Percentiles rank a stretch among this genome's conserved stretches.
These are phyloP conservation scores for Bipolaris oryzae DNA, from an alignment of 2,329 filamentous ascomycete species.

Conservation along the genomic window DNA sequence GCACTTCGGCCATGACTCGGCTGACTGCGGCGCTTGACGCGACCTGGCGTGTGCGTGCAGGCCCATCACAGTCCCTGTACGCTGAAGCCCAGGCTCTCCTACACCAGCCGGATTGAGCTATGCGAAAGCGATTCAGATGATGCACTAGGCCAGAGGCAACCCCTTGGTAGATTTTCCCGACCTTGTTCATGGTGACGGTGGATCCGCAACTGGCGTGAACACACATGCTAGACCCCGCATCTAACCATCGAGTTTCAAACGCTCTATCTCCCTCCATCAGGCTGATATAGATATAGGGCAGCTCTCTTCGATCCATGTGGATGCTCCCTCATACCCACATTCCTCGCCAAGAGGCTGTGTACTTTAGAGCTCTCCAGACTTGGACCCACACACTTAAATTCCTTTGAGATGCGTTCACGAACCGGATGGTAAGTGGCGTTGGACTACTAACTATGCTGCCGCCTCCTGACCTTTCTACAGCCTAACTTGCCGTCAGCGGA, in stretches of 20 bases:
- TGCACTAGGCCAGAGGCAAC: conserved; percentile 36
- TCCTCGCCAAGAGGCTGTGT: conserved; percentile 28
- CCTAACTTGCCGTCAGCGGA: conserved; percentile 63
- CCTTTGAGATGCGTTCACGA: conserved; percentile 46
- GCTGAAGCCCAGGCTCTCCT: conserved; percentile 21
- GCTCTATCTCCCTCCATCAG: conserved; percentile 31
- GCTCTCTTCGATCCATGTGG: conserved; percentile 32
- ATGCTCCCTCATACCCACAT: conserved; percentile 31
- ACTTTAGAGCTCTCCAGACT: conserved; percentile 16
- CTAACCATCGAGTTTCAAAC: conserved; percentile 29
- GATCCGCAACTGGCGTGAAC: conserved; percentile 42
- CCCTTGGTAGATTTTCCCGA: conserved; percentile 30
- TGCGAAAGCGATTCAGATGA: conserved; percentile 38
- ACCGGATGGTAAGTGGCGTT: conserved; percentile 47
- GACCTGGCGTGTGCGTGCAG: conserved; percentile 18
- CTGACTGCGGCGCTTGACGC: conserved; percentile 34
- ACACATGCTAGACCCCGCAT: conserved; percentile 45
- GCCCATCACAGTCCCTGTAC: conserved; percentile 23
- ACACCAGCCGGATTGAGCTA: conserved; percentile 40
- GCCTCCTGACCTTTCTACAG: conserved; percentile 26
- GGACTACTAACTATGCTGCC: not conserved
- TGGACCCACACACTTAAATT: conserved; percentile 23
- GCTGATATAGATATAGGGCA: conserved; percentile 41
- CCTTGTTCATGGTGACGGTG: conserved; percentile 35
- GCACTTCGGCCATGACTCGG: conserved; percentile 40